These are phyloP conservation scores for Trapa incisa DNA, from an alignment of 345 rosid species.

Conservation along the genomic window DNA sequence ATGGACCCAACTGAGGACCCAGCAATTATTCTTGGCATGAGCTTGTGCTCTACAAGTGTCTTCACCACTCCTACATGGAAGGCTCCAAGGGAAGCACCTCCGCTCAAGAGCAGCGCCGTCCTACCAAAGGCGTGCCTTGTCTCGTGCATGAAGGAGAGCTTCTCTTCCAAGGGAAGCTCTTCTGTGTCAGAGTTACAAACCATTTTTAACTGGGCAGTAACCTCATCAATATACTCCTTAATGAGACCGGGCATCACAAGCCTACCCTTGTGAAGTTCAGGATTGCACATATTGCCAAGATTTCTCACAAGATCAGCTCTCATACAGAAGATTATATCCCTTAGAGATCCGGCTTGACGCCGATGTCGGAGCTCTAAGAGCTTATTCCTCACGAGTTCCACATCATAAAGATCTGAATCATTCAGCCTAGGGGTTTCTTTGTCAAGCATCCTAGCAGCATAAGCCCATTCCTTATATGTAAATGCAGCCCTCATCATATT, in stretches of 20 bases:
- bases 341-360: slow-evolving; percentile 72
- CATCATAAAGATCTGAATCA: slow-evolving; percentile 70
- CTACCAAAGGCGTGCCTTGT: slow-evolving; percentile 95
- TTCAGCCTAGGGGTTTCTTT: slow-evolving; percentile 70
- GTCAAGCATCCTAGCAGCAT: slow-evolving; percentile 94
- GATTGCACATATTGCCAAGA: slow-evolving; percentile 94
- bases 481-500: slow-evolving; percentile 90
- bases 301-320: slow-evolving; percentile 93
- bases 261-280: slow-evolving; percentile 93
- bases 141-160: slow-evolving; percentile 93
- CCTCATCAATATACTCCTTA: slow-evolving; percentile 90
- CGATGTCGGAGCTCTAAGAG: slow-evolving; percentile 72
- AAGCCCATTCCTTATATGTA: slow-evolving; percentile 97
- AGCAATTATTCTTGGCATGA: slow-evolving; percentile 78
- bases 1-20: slow-evolving; percentile 97
- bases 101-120: slow-evolving; percentile 92
- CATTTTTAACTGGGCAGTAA: slow-evolving; percentile 79
- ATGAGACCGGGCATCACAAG: slow-evolving; percentile 86
- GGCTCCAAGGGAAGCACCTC: slow-evolving; percentile 97
- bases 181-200: slow-evolving; percentile 78
- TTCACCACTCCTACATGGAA: slow-evolving; percentile 85
- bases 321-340: slow-evolving; percentile 95
- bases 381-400: slow-evolving; percentile 79
- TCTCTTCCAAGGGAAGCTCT: slow-evolving; percentile 88
- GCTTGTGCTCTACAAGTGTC: slow-evolving; percentile 81